Evolutionary conservation across 352 stramenopile genomes (phyloP).

Genomic region (Pythium diclinum): DNA sequence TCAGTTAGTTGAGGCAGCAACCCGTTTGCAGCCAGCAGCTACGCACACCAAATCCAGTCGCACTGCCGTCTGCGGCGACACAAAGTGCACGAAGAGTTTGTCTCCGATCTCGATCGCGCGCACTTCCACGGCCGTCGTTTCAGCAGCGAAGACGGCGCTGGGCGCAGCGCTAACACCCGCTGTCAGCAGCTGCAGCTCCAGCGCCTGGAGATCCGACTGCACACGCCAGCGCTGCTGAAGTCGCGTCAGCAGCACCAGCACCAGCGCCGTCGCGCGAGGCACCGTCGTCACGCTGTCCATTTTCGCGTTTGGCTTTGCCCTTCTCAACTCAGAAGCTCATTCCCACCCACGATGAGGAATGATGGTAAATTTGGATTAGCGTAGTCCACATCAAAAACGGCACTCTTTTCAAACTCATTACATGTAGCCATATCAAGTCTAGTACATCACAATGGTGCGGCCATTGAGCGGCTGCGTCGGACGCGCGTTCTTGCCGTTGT

Average conservation of each 20-base stretch:
- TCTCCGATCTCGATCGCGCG: slow-evolving; percentile 20
- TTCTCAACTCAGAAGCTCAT: not conserved
- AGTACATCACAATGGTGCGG: not conserved
- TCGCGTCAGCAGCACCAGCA: slow-evolving; percentile 15
- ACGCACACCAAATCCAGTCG: slow-evolving; percentile 24
- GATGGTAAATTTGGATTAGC: not conserved
- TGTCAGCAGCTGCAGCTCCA: slow-evolving; percentile 5
- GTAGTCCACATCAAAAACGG: not conserved
- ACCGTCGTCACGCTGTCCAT: not conserved
- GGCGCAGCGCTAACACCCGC: slow-evolving; percentile 22
- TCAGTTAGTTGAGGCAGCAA: not conserved
- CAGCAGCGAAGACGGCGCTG: slow-evolving; percentile 4
- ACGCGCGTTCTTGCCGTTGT: slow-evolving; percentile 18
- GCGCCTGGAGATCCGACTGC: not conserved
- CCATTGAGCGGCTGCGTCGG: slow-evolving; percentile 25
- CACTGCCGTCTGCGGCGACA: slow-evolving; percentile 3
- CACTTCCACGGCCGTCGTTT: slow-evolving; percentile 16
- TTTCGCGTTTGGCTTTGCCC: not conserved
- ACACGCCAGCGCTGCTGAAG: slow-evolving; percentile 13
- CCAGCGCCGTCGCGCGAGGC: slow-evolving; percentile 21
- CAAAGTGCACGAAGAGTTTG: slow-evolving; percentile 31
- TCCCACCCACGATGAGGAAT: not conserved
- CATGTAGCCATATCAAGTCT: not conserved
- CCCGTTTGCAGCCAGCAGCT: not conserved
- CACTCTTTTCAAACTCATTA: not conserved